phyloP scores from a whole-genome alignment of 139 green algal species.

The Diplosphaera chodatii region DNA sequence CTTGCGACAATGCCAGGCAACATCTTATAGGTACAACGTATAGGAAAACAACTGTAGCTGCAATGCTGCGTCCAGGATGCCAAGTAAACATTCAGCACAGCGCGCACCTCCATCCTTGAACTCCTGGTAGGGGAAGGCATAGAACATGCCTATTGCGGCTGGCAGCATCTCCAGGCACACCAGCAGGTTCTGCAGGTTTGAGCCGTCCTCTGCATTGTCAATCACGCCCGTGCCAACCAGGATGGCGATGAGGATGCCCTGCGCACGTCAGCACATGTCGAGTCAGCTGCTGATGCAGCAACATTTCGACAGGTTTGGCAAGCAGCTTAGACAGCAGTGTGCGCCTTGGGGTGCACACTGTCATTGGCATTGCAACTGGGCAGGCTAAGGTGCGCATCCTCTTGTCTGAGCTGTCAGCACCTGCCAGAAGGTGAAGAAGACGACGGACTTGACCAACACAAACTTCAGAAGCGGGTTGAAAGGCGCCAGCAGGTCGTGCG shows the following conservation, averaged over 20 bases:
- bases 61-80: too few species aligned
- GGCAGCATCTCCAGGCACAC: constrained; percentile 94
- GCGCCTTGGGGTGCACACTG: too few species aligned
- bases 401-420: constrained; percentile 20
- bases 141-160: constrained; percentile 70
- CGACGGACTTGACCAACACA: constrained; percentile 87
- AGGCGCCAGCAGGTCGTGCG: constrained; percentile 81
- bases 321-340: too few species aligned
- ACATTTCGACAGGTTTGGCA: too few species aligned
- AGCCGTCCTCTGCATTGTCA: constrained; percentile 42
- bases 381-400: too few species aligned
- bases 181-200: constrained; percentile 88
- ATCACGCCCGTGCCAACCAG: constrained; percentile 43
- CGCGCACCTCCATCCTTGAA: constrained; percentile 57
- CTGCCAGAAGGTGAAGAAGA: constrained; percentile 98
- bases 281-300: too few species aligned
- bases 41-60: too few species aligned
- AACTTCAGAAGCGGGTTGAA: constrained; percentile 96
- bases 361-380: too few species aligned
- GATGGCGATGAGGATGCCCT: constrained; percentile 73
- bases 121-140: constrained; percentile 83
- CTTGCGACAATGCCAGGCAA: too few species aligned
- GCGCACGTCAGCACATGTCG: background rate
- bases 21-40: too few species aligned
- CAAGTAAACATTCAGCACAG: too few species aligned